Evolutionary conservation across 306 rosid genomes (phyloP).

Genomic region (Biancaea sappan): DNA sequence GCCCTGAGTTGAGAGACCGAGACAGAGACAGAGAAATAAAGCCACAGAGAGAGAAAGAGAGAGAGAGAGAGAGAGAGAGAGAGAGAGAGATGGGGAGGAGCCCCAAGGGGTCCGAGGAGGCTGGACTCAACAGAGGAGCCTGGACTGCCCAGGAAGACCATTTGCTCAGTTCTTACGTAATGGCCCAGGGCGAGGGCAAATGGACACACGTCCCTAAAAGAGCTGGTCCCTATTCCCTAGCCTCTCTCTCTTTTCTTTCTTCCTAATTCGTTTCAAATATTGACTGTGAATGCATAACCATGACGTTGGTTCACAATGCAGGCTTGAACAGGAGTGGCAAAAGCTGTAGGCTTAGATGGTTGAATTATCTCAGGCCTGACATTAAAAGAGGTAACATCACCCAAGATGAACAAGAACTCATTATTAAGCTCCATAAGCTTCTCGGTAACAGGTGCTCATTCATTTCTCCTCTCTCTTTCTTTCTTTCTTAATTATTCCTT

Average conservation of each 20-base stretch:
- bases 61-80: not conserved
- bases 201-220: not conserved
- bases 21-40: not conserved
- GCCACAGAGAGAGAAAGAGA: not conserved
- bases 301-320: not conserved
- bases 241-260: too few species aligned
- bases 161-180: not conserved
- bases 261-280: too few species aligned
- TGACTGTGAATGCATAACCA: not conserved
- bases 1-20: not conserved
- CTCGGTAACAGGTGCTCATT: conserved; percentile 15
- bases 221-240: not conserved
- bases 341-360: conserved; percentile 24
- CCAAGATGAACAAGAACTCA: conserved; percentile 17
- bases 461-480: not conserved
- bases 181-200: not conserved
- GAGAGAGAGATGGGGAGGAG: conserved; percentile 6
- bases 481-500: not conserved
- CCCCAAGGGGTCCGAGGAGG: not conserved
- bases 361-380: conserved; percentile 20
- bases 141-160: conserved; percentile 18
- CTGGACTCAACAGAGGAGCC: not conserved
- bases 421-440: conserved; percentile 11
- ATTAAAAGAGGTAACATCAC: conserved; percentile 15
- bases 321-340: conserved; percentile 15